A percentile compares a stretch with the other conserved stretches of the same genome.
phyloP scores from a whole-genome alignment of 805 yeast species.

The Suhomyces faveliae region DNA sequence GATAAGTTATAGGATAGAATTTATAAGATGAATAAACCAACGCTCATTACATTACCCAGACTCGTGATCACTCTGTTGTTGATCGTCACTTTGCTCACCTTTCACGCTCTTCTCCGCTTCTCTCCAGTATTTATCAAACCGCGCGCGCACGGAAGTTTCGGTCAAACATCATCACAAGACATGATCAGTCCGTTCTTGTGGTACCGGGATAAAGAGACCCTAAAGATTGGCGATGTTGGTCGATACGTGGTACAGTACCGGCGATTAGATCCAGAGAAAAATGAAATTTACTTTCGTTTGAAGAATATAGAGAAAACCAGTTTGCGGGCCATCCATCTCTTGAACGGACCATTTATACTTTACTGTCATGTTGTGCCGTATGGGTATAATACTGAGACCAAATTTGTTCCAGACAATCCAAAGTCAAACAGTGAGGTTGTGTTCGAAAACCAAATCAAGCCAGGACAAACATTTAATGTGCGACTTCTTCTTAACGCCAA shows the following conservation, averaged over 20 bases:
- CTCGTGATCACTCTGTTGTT: no score
- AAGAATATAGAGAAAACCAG: constrained; percentile 38
- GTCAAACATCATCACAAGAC: background rate
- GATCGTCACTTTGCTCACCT: background rate
- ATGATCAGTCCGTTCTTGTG: constrained; percentile 9
- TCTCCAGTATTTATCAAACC: background rate
- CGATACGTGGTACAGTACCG: constrained; percentile 32
- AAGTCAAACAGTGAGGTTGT: constrained; percentile 30
- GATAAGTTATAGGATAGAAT: no score
- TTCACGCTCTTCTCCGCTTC: background rate
- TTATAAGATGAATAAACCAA: no score
- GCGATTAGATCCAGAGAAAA: constrained; percentile 5
- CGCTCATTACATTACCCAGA: no score
- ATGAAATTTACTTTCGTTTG: constrained; percentile 31
- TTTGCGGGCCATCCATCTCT: constrained; percentile 40
- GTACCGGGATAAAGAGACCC: constrained; percentile 27
- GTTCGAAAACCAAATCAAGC: constrained; percentile 51
- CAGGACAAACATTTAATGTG: constrained; percentile 67
- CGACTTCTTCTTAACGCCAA: constrained; percentile 49
- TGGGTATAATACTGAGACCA: constrained; percentile 26
- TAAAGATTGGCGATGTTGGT: constrained; percentile 39
- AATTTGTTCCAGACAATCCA: constrained; percentile 22
- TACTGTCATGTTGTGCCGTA: constrained; percentile 45
- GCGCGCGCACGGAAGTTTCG: constrained; percentile 1
- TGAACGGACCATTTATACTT: constrained; percentile 44